Evolutionary conservation across 495 filamentous ascomycete species (phyloP).

Genomic region (Jackrogersella minutella): DNA sequence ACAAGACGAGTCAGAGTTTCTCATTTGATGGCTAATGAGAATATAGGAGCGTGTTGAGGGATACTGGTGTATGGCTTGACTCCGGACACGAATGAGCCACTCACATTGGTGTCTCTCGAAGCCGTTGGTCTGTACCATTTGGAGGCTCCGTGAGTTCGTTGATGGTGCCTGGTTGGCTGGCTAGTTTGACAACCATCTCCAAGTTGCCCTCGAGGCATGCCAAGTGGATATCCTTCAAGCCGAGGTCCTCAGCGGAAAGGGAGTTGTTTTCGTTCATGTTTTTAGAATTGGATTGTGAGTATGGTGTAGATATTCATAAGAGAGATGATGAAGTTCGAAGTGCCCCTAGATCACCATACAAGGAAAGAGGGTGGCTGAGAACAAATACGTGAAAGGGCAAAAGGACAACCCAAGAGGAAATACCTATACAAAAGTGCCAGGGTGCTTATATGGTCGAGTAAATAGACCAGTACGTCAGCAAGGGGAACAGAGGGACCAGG

Average conservation of each 20-base stretch:
- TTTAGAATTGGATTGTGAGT: too few species aligned
- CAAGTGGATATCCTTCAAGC: conserved; percentile 26
- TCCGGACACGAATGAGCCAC: neutral
- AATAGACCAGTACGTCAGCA: too few species aligned
- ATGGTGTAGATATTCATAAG: too few species aligned
- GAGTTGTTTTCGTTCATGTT: conserved; percentile 1
- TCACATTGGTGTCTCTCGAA: conserved; percentile 34
- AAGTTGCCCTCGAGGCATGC: conserved; percentile 29
- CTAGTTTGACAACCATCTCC: conserved; percentile 17
- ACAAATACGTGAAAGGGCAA: neutral
- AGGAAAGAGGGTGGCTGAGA: too few species aligned
- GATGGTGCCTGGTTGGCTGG: neutral
- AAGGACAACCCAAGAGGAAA: neutral
- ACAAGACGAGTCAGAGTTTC: neutral
- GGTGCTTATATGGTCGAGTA: too few species aligned
- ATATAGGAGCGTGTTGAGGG: too few species aligned
- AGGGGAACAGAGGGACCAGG: too few species aligned
- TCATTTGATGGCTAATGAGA: neutral
- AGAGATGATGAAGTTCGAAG: too few species aligned
- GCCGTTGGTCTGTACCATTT: conserved; percentile 1
- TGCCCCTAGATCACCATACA: too few species aligned
- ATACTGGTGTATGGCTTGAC: too few species aligned
- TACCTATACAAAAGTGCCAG: too few species aligned
- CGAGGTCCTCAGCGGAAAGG: conserved; percentile 16
- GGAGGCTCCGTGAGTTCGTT: conserved; percentile 14